Base-by-base conservation (phyloP, 345 rosid species). In the Excoecaria agallocha region DNA sequence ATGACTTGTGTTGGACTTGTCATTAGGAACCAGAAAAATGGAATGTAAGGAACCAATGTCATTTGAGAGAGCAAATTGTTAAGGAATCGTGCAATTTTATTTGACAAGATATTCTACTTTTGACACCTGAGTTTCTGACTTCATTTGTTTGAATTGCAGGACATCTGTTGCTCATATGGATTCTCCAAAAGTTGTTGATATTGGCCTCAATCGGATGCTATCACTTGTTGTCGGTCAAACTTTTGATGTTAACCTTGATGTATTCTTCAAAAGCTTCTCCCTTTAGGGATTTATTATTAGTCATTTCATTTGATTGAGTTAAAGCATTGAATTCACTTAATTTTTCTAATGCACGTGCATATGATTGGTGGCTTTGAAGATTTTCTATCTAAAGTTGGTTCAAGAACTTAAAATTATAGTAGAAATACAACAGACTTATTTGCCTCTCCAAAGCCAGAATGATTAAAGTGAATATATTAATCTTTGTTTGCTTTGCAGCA, bases 131-230 rank as follows among this genome's bases (percentile, higher is more conserved):
- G 1, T 38, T 72, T 52, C 50, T 52, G 56, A 68, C 58, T 67
- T 56, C 72, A 20, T 48, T 43, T 25, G 49, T 71, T 24, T 71
- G 74, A 52, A 50, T 72, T 77, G 83, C 89, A 94, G 98, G 86
- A 92, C 89, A 43, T 92, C 97, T 55, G 79, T 92, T 79, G 87
- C 96, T n/a, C 98, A 94, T 57, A 72, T 94, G 85, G 98, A 94
- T 84, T 86, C 90, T 54, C 86, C 91, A 8, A 8, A 66, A 37
- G 61, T 84, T 77, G 97, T 94, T 62, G 92, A 89, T 70, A 54
- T 25, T 76, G 98, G 96, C 78, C 71, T 92, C 24, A 66, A 58
- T 73, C 97, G 90, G 83, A 94, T 94, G 92, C 76, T 94, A 68
- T 79, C 89, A 19, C 77, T 74, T 48, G 68, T 86, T 84, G 81